Percentiles rank a stretch among this genome's conserved stretches.
Conservation (phyloP, 192 early-diverging fungal genomes). For the Coemansia pectinata region DNA sequence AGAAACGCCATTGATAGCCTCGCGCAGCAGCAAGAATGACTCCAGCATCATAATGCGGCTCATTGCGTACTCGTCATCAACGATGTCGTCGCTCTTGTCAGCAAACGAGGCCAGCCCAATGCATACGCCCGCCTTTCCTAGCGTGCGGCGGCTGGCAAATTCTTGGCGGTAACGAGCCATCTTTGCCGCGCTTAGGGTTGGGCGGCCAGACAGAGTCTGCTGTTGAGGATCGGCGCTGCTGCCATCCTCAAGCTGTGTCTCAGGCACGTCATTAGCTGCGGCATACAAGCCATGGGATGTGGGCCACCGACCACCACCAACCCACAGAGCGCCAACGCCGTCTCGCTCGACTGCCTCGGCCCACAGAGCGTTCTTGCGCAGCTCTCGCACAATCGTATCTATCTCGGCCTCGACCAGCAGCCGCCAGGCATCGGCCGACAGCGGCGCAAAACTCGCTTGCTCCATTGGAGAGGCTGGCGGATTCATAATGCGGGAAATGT, state of each 20-base stretch:
- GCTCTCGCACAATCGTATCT: conserved; percentile 53
- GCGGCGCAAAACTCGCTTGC: conserved; percentile 14
- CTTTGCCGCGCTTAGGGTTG: neutral
- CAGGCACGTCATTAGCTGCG: neutral
- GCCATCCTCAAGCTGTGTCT: neutral
- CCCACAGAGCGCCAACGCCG: conserved; percentile 53
- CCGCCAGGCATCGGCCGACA: conserved; percentile 46
- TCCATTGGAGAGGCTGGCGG: neutral
- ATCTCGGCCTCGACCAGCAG: conserved; percentile 52
- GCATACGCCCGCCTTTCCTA: conserved; percentile 45
- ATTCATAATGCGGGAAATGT: neutral
- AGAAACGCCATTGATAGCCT: conserved; percentile 42
- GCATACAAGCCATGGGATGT: conserved; percentile 8
- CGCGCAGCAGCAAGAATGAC: conserved; percentile 43
- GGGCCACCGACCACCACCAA: conserved; percentile 52
- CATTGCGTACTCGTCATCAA: conserved; percentile 26
- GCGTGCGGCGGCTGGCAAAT: conserved; percentile 37
- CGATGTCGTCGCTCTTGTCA: conserved; percentile 26
- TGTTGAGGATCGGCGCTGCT: neutral
- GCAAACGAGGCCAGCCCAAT: conserved; percentile 50
- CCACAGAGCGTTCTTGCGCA: conserved; percentile 54
- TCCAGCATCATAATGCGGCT: conserved; percentile 43
- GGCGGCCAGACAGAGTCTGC: neutral
- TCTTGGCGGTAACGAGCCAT: conserved; percentile 28
- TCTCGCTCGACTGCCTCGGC: conserved; percentile 44